Evolutionary conservation across 2,329 filamentous ascomycete species (phyloP).

Genomic region (Pseudopithomyces maydicus): DNA sequence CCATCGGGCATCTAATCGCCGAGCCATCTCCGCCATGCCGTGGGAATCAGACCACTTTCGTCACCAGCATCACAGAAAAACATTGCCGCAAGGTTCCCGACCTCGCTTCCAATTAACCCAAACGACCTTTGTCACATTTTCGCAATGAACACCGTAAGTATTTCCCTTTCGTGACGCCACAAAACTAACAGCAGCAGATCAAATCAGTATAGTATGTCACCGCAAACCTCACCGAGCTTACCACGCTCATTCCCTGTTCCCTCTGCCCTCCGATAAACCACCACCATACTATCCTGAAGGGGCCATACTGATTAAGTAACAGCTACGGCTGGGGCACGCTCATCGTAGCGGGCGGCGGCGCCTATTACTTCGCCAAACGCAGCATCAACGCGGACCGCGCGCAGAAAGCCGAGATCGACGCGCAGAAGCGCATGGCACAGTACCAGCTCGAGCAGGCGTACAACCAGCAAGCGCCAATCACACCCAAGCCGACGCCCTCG

Average conservation of each 20-base stretch:
- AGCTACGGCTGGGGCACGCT: conserved; percentile 93
- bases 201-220: conserved; percentile 62
- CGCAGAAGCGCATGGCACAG: conserved; percentile 35
- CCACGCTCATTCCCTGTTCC: neutral
- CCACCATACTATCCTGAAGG: no score
- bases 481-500: conserved; percentile 16
- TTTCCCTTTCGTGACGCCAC: neutral
- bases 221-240: neutral
- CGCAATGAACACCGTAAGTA: conserved; percentile 59
- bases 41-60: conserved; percentile 39
- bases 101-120: neutral
- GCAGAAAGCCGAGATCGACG: conserved; percentile 63
- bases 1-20: conserved; percentile 14
- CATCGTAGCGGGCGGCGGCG: conserved; percentile 81
- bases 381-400: conserved; percentile 92
- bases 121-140: neutral
- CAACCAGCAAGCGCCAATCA: conserved; percentile 9
- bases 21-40: conserved; percentile 17
- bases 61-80: conserved; percentile 20
- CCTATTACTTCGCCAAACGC: conserved; percentile 95
- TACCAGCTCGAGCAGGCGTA: conserved; percentile 37
- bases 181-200: conserved; percentile 50
- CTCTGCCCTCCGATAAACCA: neutral
- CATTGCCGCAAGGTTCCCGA: conserved; percentile 1
- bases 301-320: neutral